Percentiles rank a stretch among this genome's conserved stretches.
Evolutionary conservation across 768 basidiomycete species (phyloP).

Genomic region (Mycena olivaceomarginata): DNA sequence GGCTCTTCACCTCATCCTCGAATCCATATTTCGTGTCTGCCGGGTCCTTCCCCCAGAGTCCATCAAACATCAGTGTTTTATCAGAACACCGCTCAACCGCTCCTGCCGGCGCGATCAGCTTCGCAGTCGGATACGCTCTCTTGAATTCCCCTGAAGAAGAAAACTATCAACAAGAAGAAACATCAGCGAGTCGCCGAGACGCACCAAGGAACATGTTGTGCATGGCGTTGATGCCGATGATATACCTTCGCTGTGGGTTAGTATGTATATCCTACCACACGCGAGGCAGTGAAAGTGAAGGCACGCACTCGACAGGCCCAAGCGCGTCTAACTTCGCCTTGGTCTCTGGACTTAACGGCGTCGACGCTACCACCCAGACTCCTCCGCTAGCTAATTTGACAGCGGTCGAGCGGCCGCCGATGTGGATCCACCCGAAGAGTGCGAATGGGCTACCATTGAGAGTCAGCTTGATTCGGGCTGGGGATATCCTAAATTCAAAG

Average conservation of each 20-base stretch:
- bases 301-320: conserved; percentile 79
- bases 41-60: conserved; percentile 79
- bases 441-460: conserved; percentile 73
- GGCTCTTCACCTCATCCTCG: conserved; percentile 72
- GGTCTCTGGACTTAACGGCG: conserved; percentile 79
- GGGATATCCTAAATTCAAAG: not conserved
- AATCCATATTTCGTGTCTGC: conserved; percentile 84
- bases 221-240: conserved; percentile 73
- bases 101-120: conserved; percentile 81
- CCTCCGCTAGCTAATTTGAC: conserved; percentile 79
- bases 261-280: not conserved
- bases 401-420: conserved; percentile 92
- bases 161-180: conserved; percentile 9
- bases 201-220: conserved; percentile 77
- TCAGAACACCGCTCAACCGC: conserved; percentile 69
- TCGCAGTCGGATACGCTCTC: conserved; percentile 80
- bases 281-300: not conserved
- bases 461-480: not conserved
- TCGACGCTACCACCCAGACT: conserved; percentile 89
- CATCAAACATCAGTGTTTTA: conserved; percentile 75
- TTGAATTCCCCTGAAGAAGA: conserved; percentile 72
- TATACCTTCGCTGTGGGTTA: conserved; percentile 61
- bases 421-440: conserved; percentile 78
- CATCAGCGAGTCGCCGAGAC: conserved; percentile 31
- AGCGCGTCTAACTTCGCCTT: conserved; percentile 76